Conservation (phyloP, 78 protist species). For the Dictyostelium firmibasis region DNA sequence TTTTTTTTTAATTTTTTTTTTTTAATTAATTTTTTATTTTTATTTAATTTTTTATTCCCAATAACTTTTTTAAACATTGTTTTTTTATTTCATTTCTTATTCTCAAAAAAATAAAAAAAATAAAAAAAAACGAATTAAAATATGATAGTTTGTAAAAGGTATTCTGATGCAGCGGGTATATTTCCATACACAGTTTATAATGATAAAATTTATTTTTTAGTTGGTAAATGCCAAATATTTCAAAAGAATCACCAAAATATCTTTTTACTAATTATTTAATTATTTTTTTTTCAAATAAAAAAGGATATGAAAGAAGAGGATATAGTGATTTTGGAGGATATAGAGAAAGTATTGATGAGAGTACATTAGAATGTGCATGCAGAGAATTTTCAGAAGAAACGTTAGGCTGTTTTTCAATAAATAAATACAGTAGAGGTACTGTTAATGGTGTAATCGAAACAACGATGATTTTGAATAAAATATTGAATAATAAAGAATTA, state of each 20-base stretch:
- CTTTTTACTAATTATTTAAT: too few relatives aligned
- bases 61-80: too few relatives aligned
- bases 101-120: not conserved
- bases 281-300: not conserved
- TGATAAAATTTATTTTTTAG: not conserved
- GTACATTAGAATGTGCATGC: not conserved
- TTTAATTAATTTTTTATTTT: too few relatives aligned
- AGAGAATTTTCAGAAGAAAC: constrained; percentile 42
- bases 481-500: not conserved
- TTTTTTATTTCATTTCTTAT: not conserved
- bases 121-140: not conserved
- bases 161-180: not conserved
- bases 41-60: too few relatives aligned
- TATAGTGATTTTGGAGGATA: constrained; percentile 22
- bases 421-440: not conserved
- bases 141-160: not conserved
- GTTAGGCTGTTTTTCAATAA: not conserved
- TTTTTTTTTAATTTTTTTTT: too few relatives aligned
- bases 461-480: not conserved
- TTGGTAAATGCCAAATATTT: not conserved
- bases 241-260: too few relatives aligned
- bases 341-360: not conserved
- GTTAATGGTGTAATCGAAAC: not conserved
- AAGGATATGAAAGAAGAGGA: constrained; percentile 6
- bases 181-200: constrained; percentile 10